Conservation (phyloP, 352 stramenopile genomes). For the Pythium grandisporangium region DNA sequence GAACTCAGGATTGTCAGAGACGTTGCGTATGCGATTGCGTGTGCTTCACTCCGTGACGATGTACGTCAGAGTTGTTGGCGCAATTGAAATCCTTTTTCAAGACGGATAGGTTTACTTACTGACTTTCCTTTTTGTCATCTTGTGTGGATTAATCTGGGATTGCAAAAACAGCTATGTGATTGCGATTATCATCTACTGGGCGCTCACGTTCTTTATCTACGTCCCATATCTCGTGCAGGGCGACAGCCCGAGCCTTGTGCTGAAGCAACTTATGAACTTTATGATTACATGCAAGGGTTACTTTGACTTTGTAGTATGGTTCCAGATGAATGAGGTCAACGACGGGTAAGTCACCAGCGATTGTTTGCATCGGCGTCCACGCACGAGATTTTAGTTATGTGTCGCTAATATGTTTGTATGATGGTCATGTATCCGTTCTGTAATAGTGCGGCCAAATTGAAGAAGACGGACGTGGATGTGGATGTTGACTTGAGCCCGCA, state of each 20-base stretch:
- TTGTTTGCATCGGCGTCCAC: too few relatives aligned
- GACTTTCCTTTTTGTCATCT: slow-evolving; percentile 1
- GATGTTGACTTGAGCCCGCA: slow-evolving; percentile 81
- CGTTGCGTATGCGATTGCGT: slow-evolving; percentile 72
- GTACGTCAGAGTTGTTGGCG: too few relatives aligned
- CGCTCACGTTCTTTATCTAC: slow-evolving; percentile 77
- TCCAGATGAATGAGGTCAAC: slow-evolving; percentile 84
- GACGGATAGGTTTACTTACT: too few relatives aligned
- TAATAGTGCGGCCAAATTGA: too few relatives aligned
- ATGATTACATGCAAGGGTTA: slow-evolving; percentile 89
- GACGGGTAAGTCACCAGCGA: slow-evolving; percentile 21
- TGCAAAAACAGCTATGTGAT: slow-evolving; percentile 84
- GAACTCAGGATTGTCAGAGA: slow-evolving; percentile 76
- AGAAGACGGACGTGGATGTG: slow-evolving; percentile 70
- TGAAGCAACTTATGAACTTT: slow-evolving; percentile 82
- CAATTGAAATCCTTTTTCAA: too few relatives aligned
- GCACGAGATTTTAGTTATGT: too few relatives aligned
- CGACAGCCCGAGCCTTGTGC: slow-evolving; percentile 20
- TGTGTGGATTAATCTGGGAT: too few relatives aligned
- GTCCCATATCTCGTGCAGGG: slow-evolving; percentile 75
- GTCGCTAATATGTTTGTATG: too few relatives aligned
- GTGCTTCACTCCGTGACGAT: slow-evolving; percentile 85
- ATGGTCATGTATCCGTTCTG: too few relatives aligned
- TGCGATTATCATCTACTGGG: slow-evolving; percentile 89
- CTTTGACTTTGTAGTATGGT: slow-evolving; percentile 86